Base-by-base conservation (phyloP, 1,139 yeast genomes). In the Arxiozyma telluris region DNA sequence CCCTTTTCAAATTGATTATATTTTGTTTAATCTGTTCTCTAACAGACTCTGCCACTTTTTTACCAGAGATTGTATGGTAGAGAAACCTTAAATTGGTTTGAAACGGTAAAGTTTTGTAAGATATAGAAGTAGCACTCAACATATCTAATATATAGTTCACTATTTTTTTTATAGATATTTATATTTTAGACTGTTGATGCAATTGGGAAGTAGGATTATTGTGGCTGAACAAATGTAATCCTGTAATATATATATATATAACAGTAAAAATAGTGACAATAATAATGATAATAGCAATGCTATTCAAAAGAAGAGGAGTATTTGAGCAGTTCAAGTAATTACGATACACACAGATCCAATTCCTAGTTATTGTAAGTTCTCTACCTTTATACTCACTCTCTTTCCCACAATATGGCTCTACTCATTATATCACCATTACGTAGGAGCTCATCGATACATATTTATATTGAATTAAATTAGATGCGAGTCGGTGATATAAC, bases 1-100 rank as follows among this genome's bases (percentile, higher is more conserved):
- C 66, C 18, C 71, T 57, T 65, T 79, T 80, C 57, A 83, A 72
- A 47, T 71, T 61, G 47, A 68, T 65, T 60, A 86, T 81, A 59
- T 82, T 87, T 25, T 72, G 73, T 59, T 64, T 63, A 3, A 74
- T 72, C 20, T 70, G 67, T 30, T 61, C 60, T 58, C 74, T 68
- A 50, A 74, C 64, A 39, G 61, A 59, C 55, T 69, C 65, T 7
- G 77, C 69, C 12, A 73, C 60, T 50, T 64, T 65, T 17, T 67
- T 69, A 48, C 78, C 78, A 4, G 76, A 72, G 41, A 73, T 61
- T 11, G 71, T 66, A 49, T 73, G 71, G 54, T 71, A 73, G 4
- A 41, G 41, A 18, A 47, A 60, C 21, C 63, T 63, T 43, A 61
- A 55, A 43, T 56, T 59, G 39, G 63, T 56, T 55, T 64, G 69